Evolutionary conservation across 805 yeast genomes (phyloP).

Genomic region (Isabelozyma rhagii): DNA sequence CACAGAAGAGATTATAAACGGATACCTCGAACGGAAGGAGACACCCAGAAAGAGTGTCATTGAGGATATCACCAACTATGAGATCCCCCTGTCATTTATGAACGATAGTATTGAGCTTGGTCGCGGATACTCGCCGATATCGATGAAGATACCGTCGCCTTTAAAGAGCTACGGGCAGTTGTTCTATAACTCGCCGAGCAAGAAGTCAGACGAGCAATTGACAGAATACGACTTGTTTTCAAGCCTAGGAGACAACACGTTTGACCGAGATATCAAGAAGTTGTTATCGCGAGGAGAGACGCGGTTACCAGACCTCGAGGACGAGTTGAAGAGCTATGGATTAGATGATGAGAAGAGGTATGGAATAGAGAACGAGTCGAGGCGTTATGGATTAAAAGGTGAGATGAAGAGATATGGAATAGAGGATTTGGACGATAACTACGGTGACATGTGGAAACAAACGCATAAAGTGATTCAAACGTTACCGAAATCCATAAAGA

Average conservation of each 20-base stretch:
- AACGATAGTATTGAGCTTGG: neutral
- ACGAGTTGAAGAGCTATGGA: neutral
- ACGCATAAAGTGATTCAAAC: conserved; percentile 25
- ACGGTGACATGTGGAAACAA: conserved; percentile 18
- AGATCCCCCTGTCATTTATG: neutral
- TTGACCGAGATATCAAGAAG: neutral
- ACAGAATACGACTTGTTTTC: neutral
- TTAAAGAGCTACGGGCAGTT: neutral
- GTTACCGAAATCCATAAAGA: conserved; percentile 16
- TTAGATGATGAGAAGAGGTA: neutral
- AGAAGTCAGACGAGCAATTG: neutral
- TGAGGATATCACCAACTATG: neutral
- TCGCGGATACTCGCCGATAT: neutral
- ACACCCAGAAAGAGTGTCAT: neutral
- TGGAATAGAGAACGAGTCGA: neutral
- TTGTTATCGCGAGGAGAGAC: neutral
- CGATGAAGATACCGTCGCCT: neutral
- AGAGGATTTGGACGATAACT: neutral
- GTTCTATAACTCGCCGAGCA: neutral
- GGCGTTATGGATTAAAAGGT: neutral
- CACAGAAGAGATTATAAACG: neutral
- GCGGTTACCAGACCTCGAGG: neutral
- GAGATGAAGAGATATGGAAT: neutral
- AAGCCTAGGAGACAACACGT: neutral
- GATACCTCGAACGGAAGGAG: neutral